A percentile compares a stretch with the other conserved stretches of the same genome.
Evolutionary conservation across 2,329 filamentous ascomycete genomes (phyloP).

Genomic region (Ceratocystis cacaofunesta): DNA sequence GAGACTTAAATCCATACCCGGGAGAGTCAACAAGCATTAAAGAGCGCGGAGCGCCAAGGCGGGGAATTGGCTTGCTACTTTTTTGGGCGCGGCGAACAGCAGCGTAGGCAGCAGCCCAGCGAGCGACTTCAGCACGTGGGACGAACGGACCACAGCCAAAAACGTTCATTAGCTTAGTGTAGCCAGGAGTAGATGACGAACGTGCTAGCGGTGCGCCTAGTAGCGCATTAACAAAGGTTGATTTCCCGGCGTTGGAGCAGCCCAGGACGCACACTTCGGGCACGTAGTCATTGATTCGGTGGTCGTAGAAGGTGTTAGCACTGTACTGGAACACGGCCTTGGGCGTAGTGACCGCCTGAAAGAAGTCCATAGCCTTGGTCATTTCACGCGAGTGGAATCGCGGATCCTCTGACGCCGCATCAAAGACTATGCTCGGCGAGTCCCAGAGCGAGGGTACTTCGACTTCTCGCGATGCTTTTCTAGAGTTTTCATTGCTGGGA

Average conservation of each 20-base stretch:
- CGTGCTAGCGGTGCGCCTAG: conserved; percentile 38
- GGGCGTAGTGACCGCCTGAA: conserved; percentile 16
- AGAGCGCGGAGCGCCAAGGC: conserved; percentile 27
- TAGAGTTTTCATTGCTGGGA: neutral
- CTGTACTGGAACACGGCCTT: conserved; percentile 33
- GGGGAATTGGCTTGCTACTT: conserved; percentile 14
- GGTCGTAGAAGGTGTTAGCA: conserved; percentile 32
- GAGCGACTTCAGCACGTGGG: conserved; percentile 10
- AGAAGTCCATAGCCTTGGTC: conserved; percentile 9
- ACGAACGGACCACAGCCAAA: conserved; percentile 37
- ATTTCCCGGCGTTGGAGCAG: conserved; percentile 82
- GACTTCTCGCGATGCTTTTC: neutral
- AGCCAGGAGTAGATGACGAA: conserved; percentile 36
- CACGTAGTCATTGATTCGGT: conserved; percentile 35
- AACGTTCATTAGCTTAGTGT: conserved; percentile 40
- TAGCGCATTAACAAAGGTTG: conserved; percentile 72
- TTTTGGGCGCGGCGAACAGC: neutral
- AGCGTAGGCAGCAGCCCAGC: neutral
- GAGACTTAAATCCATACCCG: conserved; percentile 35
- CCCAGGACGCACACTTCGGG: conserved; percentile 64
- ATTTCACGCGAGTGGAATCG: conserved; percentile 4
- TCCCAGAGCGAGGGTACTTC: conserved; percentile 6
- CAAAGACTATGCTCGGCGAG: conserved; percentile 10
- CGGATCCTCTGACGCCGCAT: neutral
- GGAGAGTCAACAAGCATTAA: conserved; percentile 38